Conservation (phyloP, 371 early-diverging fungal species). For the Lichtheimia ornata region DNA sequence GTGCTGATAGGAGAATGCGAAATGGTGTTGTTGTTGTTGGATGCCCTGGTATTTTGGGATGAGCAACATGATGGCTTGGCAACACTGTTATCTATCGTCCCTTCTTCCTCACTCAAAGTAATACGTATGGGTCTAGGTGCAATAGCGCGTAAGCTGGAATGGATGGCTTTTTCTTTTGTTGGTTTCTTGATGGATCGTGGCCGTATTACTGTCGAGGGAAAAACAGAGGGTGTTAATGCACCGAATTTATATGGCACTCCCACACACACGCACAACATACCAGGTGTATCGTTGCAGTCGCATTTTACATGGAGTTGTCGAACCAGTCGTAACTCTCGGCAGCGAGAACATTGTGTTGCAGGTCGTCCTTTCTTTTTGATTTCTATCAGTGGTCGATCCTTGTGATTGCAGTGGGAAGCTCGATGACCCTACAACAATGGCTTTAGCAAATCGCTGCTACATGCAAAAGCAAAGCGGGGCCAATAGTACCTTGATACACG, state of each 20-base stretch:
- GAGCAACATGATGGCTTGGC: too few species aligned
- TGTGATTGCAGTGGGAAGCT: conserved; percentile 60
- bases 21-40: conserved; percentile 3
- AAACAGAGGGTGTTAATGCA: too few species aligned
- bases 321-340: conserved; percentile 70
- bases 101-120: too few species aligned
- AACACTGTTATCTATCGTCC: too few species aligned
- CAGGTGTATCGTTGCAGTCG: conserved; percentile 49
- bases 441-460: not conserved
- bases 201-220: too few species aligned
- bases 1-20: not conserved
- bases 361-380: conserved; percentile 82
- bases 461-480: not conserved
- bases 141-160: conserved; percentile 16
- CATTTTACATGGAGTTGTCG: conserved; percentile 78
- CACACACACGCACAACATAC: not conserved
- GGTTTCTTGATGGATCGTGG: not conserved
- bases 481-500: conserved; percentile 41
- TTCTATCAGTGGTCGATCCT: conserved; percentile 63
- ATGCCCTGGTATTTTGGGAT: too few species aligned
- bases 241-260: too few species aligned
- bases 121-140: conserved; percentile 19
- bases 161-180: not conserved
- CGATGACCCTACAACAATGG: conserved; percentile 55
- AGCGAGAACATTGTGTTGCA: conserved; percentile 75